These are phyloP conservation scores for Eruca vesicaria DNA, from an alignment of 441 rosid genomes.

Conservation along the genomic window DNA sequence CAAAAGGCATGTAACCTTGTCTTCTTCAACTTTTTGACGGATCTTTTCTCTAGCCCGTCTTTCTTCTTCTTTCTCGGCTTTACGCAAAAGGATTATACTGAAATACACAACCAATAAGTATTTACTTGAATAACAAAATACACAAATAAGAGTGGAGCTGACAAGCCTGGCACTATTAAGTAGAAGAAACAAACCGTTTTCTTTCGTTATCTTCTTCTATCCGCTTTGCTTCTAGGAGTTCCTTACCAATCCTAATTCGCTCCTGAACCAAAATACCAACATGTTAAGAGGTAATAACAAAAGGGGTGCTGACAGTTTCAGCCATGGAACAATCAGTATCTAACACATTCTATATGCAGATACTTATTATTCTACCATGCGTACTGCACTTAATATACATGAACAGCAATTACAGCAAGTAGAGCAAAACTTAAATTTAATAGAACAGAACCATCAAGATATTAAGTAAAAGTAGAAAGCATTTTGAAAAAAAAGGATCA, in stretches of 20 bases:
- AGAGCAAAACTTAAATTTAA: not conserved
- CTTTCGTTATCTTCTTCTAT: conserved; percentile 95
- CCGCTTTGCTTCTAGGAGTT: conserved; percentile 90
- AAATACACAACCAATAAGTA: not conserved
- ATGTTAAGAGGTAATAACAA: not conserved
- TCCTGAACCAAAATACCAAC: conserved; percentile 48
- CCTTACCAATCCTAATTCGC: conserved; percentile 94
- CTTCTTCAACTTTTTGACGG: conserved; percentile 97
- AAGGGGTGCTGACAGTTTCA: not conserved
- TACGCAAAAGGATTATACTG: conserved; percentile 75
- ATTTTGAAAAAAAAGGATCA: not conserved
- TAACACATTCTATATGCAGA: not conserved
- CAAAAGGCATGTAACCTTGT: conserved; percentile 54
- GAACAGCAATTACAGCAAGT: not conserved
- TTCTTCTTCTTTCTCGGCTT: conserved; percentile 98
- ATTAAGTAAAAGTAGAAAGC: not conserved
- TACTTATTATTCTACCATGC: not conserved
- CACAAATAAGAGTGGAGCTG: conserved; percentile 3
- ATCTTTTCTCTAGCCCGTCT: conserved; percentile 89
- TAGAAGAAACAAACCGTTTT: conserved; percentile 62
- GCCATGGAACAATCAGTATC: not conserved
- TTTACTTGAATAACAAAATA: not conserved
- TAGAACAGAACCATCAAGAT: not conserved
- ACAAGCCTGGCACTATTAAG: not conserved
- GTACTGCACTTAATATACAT: not conserved